Percentiles rank a stretch among this genome's conserved stretches.
phyloP scores from a whole-genome alignment of 768 basidiomycete genomes.

The Russula ochroleuca region DNA sequence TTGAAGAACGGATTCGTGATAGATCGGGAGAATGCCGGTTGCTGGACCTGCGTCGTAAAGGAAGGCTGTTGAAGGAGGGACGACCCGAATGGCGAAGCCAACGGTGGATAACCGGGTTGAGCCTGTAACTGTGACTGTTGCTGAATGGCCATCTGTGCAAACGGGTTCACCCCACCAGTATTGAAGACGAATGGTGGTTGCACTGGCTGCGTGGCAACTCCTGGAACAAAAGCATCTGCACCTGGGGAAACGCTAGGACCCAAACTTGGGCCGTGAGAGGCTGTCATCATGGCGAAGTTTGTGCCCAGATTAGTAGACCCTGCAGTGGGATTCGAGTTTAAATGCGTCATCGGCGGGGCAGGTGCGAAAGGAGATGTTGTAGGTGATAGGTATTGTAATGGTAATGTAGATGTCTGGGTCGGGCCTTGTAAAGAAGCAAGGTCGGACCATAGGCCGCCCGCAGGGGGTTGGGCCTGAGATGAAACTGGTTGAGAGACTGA shows the following conservation, averaged over 20 bases:
- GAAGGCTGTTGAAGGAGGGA: conserved; percentile 32
- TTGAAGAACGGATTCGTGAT: conserved; percentile 25
- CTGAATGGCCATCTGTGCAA: conserved; percentile 26
- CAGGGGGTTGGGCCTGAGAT: conserved; percentile 22
- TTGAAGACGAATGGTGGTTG: conserved; percentile 8
- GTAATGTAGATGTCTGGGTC: conserved; percentile 29
- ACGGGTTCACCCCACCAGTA: conserved; percentile 15
- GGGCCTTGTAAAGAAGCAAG: conserved; percentile 29
- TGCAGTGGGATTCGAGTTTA: conserved; percentile 10
- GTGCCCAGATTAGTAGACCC: conserved; percentile 28
- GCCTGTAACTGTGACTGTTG: conserved; percentile 27
- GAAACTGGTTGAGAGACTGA: conserved; percentile 38
- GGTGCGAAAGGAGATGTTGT: conserved; percentile 24
- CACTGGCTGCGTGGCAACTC: neutral
- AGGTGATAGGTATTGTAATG: conserved; percentile 29
- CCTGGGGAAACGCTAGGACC: conserved; percentile 19
- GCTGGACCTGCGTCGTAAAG: conserved; percentile 28
- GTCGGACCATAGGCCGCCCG: conserved; percentile 29
- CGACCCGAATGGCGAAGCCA: conserved; percentile 24
- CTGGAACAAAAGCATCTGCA: conserved; percentile 22
- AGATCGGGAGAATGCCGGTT: conserved; percentile 16
- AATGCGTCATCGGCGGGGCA: conserved; percentile 16
- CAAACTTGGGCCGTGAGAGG: conserved; percentile 23
- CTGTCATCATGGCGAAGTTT: conserved; percentile 8
- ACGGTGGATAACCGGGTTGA: conserved; percentile 25